These are phyloP conservation scores for Botrytis deweyae DNA, from an alignment of 2,329 filamentous ascomycete genomes.

Conservation along the genomic window DNA sequence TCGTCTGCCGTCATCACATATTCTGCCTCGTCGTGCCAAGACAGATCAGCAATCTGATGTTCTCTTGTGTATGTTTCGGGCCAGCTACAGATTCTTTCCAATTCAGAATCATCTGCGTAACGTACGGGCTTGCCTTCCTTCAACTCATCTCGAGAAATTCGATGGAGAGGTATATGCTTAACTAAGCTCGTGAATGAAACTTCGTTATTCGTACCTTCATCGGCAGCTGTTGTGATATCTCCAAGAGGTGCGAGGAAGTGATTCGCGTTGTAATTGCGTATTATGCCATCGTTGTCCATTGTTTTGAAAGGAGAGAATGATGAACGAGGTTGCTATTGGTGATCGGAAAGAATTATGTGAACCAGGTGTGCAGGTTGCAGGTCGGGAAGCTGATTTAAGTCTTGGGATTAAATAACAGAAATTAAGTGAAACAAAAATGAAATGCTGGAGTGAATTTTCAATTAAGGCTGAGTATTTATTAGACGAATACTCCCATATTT, in stretches of 20 bases:
- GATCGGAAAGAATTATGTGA: not conserved
- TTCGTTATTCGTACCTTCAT: not conserved
- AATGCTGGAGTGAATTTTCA: not conserved
- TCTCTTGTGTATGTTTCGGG: not conserved
- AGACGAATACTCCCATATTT: not conserved
- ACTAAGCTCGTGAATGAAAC: not conserved
- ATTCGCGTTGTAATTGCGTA: not conserved
- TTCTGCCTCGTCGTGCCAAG: not conserved
- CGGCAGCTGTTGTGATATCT: too few relatives aligned
- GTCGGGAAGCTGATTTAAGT: not conserved
- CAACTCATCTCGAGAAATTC: not conserved
- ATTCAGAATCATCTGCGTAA: not conserved
- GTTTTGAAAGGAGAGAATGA: not conserved
- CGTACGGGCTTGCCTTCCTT: not conserved
- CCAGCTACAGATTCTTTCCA: not conserved
- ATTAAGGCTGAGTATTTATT: not conserved
- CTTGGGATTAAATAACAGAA: not conserved
- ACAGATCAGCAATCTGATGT: not conserved
- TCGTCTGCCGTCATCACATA: not conserved
- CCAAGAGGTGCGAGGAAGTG: not conserved
- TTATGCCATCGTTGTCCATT: not conserved
- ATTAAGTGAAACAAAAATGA: not conserved
- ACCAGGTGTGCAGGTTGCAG: not conserved
- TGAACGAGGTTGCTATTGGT: not conserved
- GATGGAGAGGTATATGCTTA: not conserved